Evolutionary conservation across 2,329 filamentous ascomycete species (phyloP).

Genomic region (Botrytis elliptica): DNA sequence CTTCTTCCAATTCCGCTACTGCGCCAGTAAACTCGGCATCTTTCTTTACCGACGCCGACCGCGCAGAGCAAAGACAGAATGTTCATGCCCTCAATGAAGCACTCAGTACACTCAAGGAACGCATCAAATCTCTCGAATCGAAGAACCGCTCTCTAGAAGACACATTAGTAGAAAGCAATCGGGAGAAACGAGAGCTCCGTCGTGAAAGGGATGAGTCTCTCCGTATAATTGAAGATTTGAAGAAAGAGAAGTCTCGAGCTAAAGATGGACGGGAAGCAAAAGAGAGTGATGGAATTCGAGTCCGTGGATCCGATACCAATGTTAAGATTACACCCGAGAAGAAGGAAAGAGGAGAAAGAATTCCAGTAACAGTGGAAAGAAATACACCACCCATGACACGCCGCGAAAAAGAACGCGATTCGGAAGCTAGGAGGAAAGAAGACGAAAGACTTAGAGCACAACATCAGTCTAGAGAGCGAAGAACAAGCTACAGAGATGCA

Average conservation of each 20-base stretch:
- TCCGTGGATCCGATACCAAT: not conserved
- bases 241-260: slow-evolving; percentile 1
- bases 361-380: not conserved
- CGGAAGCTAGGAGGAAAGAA: not conserved
- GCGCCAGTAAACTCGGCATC: not conserved
- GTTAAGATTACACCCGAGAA: slow-evolving; percentile 4
- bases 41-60: not conserved
- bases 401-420: slow-evolving; percentile 14
- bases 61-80: slow-evolving; percentile 1
- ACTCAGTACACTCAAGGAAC: slow-evolving; percentile 14
- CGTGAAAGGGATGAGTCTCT: slow-evolving; percentile 12
- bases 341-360: not conserved
- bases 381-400: slow-evolving; percentile 9
- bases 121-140: not conserved
- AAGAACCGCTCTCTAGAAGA: slow-evolving; percentile 17
- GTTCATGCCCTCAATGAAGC: slow-evolving; percentile 4
- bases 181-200: slow-evolving; percentile 14
- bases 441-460: not conserved
- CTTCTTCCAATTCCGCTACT: slow-evolving; percentile 6
- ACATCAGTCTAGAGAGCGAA: not conserved
- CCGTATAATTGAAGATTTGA: not conserved
- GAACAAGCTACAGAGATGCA: not conserved
- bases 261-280: not conserved
- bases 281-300: slow-evolving; percentile 10
- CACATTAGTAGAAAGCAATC: slow-evolving; percentile 16